Evolutionary conservation across 106 monocot species (phyloP).

Genomic region (Dendrobium huoshanense): DNA sequence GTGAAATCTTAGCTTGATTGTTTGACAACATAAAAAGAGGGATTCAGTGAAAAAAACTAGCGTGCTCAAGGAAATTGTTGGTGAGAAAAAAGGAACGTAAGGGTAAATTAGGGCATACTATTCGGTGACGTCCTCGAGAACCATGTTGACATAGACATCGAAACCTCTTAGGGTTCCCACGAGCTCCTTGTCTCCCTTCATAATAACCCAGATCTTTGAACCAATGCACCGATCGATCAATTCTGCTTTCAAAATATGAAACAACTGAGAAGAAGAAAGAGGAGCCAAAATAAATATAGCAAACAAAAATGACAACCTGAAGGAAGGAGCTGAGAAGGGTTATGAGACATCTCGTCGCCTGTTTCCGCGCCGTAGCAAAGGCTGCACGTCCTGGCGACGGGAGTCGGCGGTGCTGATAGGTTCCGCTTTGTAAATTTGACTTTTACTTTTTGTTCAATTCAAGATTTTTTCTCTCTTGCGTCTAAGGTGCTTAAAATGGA

Average conservation of each 20-base stretch:
- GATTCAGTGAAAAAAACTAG: not conserved
- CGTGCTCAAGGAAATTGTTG: not conserved
- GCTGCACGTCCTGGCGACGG: too few species aligned
- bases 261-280: not conserved
- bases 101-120: conserved; percentile 38
- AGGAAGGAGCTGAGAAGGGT: conserved; percentile 62
- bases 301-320: conserved; percentile 27
- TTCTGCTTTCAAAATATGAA: conserved; percentile 32
- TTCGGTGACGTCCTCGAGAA: conserved; percentile 98
- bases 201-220: conserved; percentile 99
- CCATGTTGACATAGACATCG: conserved; percentile 99
- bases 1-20: too few species aligned
- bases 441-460: too few species aligned
- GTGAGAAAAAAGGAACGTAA: not conserved
- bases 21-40: too few species aligned
- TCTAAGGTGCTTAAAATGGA: too few species aligned
- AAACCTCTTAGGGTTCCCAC: conserved; percentile 94
- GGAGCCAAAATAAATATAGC: not conserved
- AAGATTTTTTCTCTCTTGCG: too few species aligned
- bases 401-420: too few species aligned
- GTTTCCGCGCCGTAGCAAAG: not conserved
- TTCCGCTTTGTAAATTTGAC: too few species aligned
- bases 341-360: conserved; percentile 21
- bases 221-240: conserved; percentile 97
- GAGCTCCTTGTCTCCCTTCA: conserved; percentile 99